Base-by-base conservation (phyloP, 1,139 yeast species). In the Suhomyces bokatorum region DNA sequence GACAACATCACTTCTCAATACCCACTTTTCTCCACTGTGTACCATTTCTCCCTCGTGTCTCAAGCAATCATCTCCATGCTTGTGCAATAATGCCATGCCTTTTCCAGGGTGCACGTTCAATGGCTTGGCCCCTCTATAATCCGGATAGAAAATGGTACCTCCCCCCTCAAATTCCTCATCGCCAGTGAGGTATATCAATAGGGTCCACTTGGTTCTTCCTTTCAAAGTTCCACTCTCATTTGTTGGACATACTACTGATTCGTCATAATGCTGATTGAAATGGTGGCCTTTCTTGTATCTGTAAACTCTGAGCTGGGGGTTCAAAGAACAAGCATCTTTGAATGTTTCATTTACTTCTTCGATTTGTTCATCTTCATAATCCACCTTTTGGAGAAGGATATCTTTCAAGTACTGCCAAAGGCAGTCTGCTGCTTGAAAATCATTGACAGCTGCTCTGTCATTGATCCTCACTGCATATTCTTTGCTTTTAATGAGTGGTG, bases 41-140 rank as follows among this genome's bases (percentile, higher is more conserved):
- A 83, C 86, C 43, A 70, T 52, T 49, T 77, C 78, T 2, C 81
- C 87, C 54, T 82, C 87, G 52, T 83, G 88, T 42, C 73, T 59
- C 51, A 83, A 58, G 56, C 88, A 83, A 53, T 81, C 85, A 46
- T 79, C 83, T 0, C 87, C 87, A 56, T 83, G 88, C 51, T 81
- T 81, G 55, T 83, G 88, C 40, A 83, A 62, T 36, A 83, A 66
- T 0, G 85, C 84, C 77, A 78, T 70, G 0, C 87, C 88, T 51
- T 70, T 73, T 11, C 62, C 55, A 0, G 86, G 85, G 45, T 74
- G 77, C 1, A 81, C 67, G 39, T 67, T 69, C 41, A 73, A 47
- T 4, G 59, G 55, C 4, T 45, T 42, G 1, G 55, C 57, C 1
- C 62, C 62, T 12, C 63, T 58, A 9, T 43, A 33, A 4, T 69